Percentiles rank a stretch among this genome's conserved stretches.
Conservation (phyloP, 352 stramenopile genomes). For the Thalassiosira delicatula region DNA sequence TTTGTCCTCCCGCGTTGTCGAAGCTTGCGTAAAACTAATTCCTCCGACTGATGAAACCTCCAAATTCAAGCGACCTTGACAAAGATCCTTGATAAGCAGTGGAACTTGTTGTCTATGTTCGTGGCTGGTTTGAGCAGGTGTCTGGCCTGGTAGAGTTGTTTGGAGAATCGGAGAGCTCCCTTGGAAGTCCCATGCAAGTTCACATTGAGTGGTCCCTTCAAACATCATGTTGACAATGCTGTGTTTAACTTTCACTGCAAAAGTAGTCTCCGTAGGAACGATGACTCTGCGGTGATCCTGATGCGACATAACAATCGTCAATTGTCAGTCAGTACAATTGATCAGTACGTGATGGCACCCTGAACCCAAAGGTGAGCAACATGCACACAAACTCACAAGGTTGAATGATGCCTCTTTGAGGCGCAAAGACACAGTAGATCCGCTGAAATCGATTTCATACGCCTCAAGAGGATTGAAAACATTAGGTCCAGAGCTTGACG, state of each 20-base stretch:
- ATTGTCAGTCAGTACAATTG: too few relatives aligned
- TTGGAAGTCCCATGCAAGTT: conserved; percentile 85
- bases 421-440: too few relatives aligned
- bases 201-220: conserved; percentile 81
- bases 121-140: conserved; percentile 68
- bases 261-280: conserved; percentile 81
- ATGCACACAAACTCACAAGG: too few relatives aligned
- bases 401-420: too few relatives aligned
- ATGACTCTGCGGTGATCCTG: too few relatives aligned
- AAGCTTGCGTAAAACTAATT: conserved; percentile 80
- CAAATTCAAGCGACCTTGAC: conserved; percentile 82
- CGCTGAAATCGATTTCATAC: too few relatives aligned
- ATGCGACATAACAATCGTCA: too few relatives aligned
- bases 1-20: too few relatives aligned
- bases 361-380: too few relatives aligned
- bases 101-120: conserved; percentile 81
- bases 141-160: conserved; percentile 70
- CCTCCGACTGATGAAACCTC: conserved; percentile 83
- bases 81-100: conserved; percentile 77
- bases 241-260: conserved; percentile 76
- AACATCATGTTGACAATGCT: conserved; percentile 82
- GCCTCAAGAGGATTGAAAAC: conserved; percentile 82
- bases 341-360: too few relatives aligned
- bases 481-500: conserved; percentile 68
- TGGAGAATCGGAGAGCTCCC: conserved; percentile 82